Base-by-base conservation (phyloP, 495 filamentous ascomycete genomes). In the Immersiella caudata region DNA sequence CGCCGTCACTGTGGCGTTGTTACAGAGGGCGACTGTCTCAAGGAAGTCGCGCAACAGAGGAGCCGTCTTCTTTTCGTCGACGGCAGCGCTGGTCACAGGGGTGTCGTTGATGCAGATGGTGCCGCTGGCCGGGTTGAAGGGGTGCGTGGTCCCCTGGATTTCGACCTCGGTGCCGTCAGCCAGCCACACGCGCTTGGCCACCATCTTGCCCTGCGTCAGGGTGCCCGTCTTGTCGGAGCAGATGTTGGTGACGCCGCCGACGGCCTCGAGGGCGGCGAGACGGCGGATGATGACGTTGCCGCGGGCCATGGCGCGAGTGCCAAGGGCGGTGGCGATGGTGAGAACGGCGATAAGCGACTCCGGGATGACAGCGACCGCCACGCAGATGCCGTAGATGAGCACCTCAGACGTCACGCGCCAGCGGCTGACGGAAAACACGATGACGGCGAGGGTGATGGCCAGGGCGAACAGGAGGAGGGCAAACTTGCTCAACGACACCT, bases 201-300 rank as follows among this genome's bases (percentile, higher is more conserved):
- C 88, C 90, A 93, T 83, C 73, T 88, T 79, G 29, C 89, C 89
- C 72, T 90, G 87, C 0, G 92, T 95, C 26, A 95, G 79, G 1
- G 92, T 95, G 6, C 92, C 92, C 7, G 92, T 95, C 72, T 95
- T 95, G 77, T 95, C 92, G 5, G 91, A 93, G 75, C 92, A 95
- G 70, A 95, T 94, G 70, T 94, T 93, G 55, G 91, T 93, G 49
- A 94, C 90, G 49, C 91, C 91, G 24, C 91, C 92, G 27, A 95
- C 87, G 0, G 92, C 92, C 75, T 95, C 92, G 18, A 95, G 83
- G 9, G 91, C 90, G 64, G 88, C 88, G n/a, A 93, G 80, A 68
- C 91, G 77, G 66, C 75, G 89, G 40, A 93, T 87, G 46, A 94
- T 87, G 26, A 94, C 92, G 69, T 91, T 90, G 7, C 88, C 84